phyloP scores from a whole-genome alignment of 352 stramenopile genomes.

The Globisporangium heterothallicum region DNA sequence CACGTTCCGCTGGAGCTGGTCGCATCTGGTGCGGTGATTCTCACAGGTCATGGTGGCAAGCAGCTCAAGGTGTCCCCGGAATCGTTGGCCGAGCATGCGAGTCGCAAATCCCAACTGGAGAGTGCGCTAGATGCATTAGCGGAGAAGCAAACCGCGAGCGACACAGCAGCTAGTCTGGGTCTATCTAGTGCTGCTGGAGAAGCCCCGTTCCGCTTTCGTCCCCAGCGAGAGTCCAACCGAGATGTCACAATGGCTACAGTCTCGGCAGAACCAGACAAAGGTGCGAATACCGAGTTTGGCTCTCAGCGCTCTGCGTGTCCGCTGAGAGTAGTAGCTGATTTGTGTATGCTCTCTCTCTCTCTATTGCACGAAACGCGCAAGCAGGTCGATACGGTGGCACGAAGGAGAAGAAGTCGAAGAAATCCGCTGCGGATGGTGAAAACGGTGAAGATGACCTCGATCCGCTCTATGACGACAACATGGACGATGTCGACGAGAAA shows the following conservation, averaged over 20 bases:
- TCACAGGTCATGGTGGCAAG: conserved; percentile 19
- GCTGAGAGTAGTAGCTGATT: too few species aligned
- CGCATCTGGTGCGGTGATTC: conserved; percentile 8
- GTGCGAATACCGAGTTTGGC: too few species aligned
- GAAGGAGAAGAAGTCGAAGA: too few species aligned
- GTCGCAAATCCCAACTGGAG: conserved; percentile 34
- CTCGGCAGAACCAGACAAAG: too few species aligned
- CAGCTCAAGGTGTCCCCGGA: conserved; percentile 33
- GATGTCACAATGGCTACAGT: too few species aligned
- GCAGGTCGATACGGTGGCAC: too few species aligned
- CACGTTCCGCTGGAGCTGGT: conserved; percentile 9
- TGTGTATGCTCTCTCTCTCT: too few species aligned
- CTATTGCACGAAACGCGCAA: too few species aligned
- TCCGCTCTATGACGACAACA: conserved; percentile 55
- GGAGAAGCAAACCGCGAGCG: not conserved
- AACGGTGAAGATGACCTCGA: conserved; percentile 28
- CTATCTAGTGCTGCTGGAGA: conserved; percentile 7
- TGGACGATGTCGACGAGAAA: conserved; percentile 62
- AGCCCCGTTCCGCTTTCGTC: conserved; percentile 54
- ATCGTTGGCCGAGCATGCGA: conserved; percentile 29
- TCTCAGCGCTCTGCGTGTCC: too few species aligned
- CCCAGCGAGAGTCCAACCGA: too few species aligned
- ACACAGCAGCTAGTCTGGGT: not conserved
- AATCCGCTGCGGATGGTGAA: conserved; percentile 12
- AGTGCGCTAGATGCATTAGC: conserved; percentile 33